Evolutionary conservation across 495 filamentous ascomycete genomes (phyloP).

Genomic region (Neurospora sp.): DNA sequence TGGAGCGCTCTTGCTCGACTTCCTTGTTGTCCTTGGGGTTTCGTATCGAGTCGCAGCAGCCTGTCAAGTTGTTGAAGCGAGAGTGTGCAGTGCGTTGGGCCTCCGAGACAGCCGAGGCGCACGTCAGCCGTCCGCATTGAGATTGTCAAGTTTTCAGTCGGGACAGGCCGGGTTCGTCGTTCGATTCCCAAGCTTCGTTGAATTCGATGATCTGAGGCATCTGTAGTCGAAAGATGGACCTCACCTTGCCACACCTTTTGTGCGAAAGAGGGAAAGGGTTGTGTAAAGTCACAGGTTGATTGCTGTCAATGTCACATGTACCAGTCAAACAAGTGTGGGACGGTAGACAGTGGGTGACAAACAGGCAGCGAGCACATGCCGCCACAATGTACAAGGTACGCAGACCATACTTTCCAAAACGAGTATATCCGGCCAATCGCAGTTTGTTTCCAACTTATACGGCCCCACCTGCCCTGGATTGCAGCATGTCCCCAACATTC

Average conservation of each 20-base stretch:
- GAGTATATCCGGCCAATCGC: background rate
- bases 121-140: background rate
- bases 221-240: background rate
- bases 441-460: background rate
- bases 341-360: background rate
- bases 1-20: background rate
- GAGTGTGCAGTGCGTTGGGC: background rate
- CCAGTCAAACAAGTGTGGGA: background rate
- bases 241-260: background rate
- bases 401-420: background rate
- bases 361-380: background rate
- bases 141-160: background rate
- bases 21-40: background rate
- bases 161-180: background rate
- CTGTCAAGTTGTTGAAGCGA: background rate
- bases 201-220: background rate
- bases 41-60: background rate
- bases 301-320: background rate
- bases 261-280: background rate
- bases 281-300: background rate
- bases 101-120: background rate
- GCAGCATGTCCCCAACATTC: conserved; percentile 21
- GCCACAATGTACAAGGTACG: background rate
- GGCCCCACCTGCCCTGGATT: background rate
- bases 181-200: background rate